Conservation (phyloP, 2,329 filamentous ascomycete species). For the Monosporascus ibericus region DNA sequence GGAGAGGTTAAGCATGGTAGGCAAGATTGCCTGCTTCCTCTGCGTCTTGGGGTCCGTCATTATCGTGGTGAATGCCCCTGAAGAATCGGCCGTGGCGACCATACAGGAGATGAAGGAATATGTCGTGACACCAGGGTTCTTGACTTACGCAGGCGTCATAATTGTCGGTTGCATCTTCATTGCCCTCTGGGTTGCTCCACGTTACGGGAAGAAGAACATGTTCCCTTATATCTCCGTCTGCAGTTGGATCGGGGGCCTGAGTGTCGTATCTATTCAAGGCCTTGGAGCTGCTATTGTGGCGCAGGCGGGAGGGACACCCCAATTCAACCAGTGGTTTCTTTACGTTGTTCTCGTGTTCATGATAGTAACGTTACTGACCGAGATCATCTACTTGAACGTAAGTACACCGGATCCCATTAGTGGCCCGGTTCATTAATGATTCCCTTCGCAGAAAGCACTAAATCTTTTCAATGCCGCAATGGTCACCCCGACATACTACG, state of each 20-base stretch:
- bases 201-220: slow-evolving; percentile 96
- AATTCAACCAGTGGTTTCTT: slow-evolving; percentile 97
- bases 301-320: slow-evolving; percentile 70
- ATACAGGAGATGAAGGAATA: slow-evolving; percentile 91
- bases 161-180: slow-evolving; percentile 66
- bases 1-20: slow-evolving; percentile 89
- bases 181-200: slow-evolving; percentile 75
- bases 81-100: slow-evolving; percentile 73
- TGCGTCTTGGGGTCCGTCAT: slow-evolving; percentile 91
- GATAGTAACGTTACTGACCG: slow-evolving; percentile 77
- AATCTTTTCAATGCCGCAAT: slow-evolving; percentile 96
- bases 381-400: slow-evolving; percentile 94
- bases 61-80: slow-evolving; percentile 89
- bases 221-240: slow-evolving; percentile 95
- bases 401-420: slow-evolving; percentile 32
- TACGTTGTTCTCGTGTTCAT: slow-evolving; percentile 92
- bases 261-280: slow-evolving; percentile 91
- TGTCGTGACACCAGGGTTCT: slow-evolving; percentile 80
- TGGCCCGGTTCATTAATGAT: slow-evolving; percentile 25
- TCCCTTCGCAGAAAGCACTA: slow-evolving; percentile 76
- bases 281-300: slow-evolving; percentile 86
- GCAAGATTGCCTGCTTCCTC: slow-evolving; percentile 91
- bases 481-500: slow-evolving; percentile 97
- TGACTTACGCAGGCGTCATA: slow-evolving; percentile 78
- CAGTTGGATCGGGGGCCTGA: slow-evolving; percentile 88